phyloP scores from a whole-genome alignment of 306 rosid genomes.

The Ochetophila trinervis region DNA sequence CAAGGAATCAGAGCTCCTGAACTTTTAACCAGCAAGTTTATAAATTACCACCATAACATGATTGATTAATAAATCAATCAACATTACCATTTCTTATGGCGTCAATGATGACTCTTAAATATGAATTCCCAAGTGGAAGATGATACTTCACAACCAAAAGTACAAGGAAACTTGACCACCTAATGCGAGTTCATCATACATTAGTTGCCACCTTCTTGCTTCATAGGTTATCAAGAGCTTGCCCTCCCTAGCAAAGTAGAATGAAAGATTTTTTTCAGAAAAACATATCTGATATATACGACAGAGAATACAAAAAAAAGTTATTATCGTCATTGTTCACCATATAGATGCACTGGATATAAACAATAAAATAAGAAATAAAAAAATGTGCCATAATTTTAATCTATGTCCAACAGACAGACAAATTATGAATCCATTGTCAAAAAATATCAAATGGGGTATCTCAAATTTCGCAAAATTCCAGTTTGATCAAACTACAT shows the following conservation, averaged over 20 bases:
- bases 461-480: too few relatives aligned
- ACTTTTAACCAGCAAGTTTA: constrained; percentile 63
- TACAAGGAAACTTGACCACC: constrained; percentile 50
- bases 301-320: neutral
- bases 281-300: neutral
- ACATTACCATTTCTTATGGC: constrained; percentile 80
- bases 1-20: constrained; percentile 70
- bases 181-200: constrained; percentile 47
- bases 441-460: too few relatives aligned
- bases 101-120: constrained; percentile 75
- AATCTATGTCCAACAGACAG: too few relatives aligned
- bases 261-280: constrained; percentile 9
- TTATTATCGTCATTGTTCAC: too few relatives aligned
- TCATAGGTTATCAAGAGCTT: constrained; percentile 79
- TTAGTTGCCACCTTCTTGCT: constrained; percentile 64
- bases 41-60: constrained; percentile 86
- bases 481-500: too few relatives aligned
- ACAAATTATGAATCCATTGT: too few relatives aligned
- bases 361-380: too few relatives aligned
- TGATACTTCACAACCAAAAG: constrained; percentile 91
- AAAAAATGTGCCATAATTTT: too few relatives aligned
- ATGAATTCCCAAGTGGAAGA: constrained; percentile 83
- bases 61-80: constrained; percentile 82
- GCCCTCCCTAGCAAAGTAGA: constrained; percentile 39
- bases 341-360: too few relatives aligned